phyloP scores from a whole-genome alignment of 768 basidiomycete species.

The Cyclocybe aegerita region DNA sequence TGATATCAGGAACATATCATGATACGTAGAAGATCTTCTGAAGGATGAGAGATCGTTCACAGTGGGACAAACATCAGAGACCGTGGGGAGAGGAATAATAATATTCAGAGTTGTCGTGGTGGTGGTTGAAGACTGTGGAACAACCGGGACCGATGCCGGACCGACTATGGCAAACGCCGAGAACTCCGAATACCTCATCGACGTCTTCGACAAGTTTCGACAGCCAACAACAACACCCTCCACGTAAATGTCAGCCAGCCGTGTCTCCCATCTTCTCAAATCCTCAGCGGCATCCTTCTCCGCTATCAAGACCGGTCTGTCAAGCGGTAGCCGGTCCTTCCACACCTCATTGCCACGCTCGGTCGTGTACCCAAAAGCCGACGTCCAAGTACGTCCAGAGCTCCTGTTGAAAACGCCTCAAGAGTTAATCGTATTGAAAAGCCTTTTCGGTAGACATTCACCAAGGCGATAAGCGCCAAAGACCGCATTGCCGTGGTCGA shows the following conservation, averaged over 20 bases:
- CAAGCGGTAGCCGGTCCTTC: constrained; percentile 25
- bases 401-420: constrained; percentile 33
- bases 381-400: constrained; percentile 15
- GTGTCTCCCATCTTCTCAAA: constrained; percentile 6
- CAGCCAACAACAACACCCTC: constrained; percentile 1
- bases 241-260: constrained; percentile 12
- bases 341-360: constrained; percentile 32
- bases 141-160: too few relatives aligned
- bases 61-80: too few relatives aligned
- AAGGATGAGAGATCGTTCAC: too few relatives aligned
- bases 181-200: too few relatives aligned
- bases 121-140: too few relatives aligned
- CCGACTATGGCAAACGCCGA: too few relatives aligned
- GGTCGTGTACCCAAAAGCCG: too few relatives aligned
- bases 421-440: constrained; percentile 13
- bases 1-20: too few relatives aligned
- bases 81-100: too few relatives aligned
- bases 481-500: constrained; percentile 69
- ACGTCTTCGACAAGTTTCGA: background rate
- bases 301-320: background rate
- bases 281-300: constrained; percentile 1
- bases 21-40: too few relatives aligned
- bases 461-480: constrained; percentile 34
- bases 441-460: constrained; percentile 32
- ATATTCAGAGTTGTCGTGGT: too few relatives aligned